Base-by-base conservation (phyloP, 805 yeast species). In the Suhomyces tanzawaensis region DNA sequence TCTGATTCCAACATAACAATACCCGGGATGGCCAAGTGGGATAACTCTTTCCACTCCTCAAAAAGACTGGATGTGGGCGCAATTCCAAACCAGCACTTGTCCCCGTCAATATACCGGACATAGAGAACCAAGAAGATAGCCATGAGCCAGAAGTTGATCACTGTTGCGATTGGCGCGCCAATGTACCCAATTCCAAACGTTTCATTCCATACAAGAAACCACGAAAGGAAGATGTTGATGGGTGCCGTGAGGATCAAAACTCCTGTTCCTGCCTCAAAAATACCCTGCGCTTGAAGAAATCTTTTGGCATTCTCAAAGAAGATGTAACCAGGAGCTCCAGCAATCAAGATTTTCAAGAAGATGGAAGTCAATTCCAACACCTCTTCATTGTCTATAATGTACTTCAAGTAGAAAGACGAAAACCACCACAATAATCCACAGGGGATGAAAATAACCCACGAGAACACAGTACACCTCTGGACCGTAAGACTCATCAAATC, bases 51-150 rank as follows among this genome's bases (percentile, higher is more conserved):
- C 74, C 74, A 69, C 36, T 60, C 58, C 19, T 42, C 46, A 37
- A 66, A 60, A 18, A 68, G 39, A 36, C 65, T 62, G 2, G 48
- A 24, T 0, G 73, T 47, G 21, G 77, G 66, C 15, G 55, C 57
- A 4, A 68, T 21, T 0, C 91, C 91, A 44, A 66, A 74, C 91
- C 91, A 84, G 50, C 91, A 85, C 48, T 76, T 72, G 19, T 58
- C 60, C 1, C 90, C 91, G 48, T 83, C 86, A 26, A 82, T 57
- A 42, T 24, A 44, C 15, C 24, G 15, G 7, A 62, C 69, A 46
- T 69, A 69, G 22, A 66, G 36, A 3, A 67, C 54, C 27, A 69
- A 48, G 25, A 69, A 47, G 4, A 62, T 13, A 12, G 54, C 55
- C 72, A 68, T 68, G 32, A 66, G 36, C 67, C 71, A 69, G 46